Conservation (phyloP, 805 yeast species). For the Starmerella ratchasimensis region DNA sequence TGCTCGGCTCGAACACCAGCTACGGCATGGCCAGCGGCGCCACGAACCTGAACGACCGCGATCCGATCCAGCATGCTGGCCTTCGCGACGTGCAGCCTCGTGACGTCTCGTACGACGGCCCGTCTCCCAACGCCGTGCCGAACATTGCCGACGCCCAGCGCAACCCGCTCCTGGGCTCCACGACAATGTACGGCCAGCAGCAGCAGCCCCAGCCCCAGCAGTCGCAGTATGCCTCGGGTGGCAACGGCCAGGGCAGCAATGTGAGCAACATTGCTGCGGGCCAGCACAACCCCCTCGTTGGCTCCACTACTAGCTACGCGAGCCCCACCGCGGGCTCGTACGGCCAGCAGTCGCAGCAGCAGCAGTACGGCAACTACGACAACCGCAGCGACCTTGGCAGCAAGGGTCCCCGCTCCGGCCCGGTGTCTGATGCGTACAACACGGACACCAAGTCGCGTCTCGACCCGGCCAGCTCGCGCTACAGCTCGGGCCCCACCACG, state of each 20-base stretch:
- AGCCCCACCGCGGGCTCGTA: conserved; percentile 1
- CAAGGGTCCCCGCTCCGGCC: conserved; percentile 1
- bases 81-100: conserved; percentile 1
- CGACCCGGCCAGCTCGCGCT: conserved; percentile 12
- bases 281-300: conserved; percentile 1
- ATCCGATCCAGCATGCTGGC: too few relatives aligned
- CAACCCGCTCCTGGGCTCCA: conserved; percentile 10
- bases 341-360: background rate
- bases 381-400: conserved; percentile 7
- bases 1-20: conserved; percentile 1
- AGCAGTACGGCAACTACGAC: background rate
- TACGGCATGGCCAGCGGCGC: conserved; percentile 2
- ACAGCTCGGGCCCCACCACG: too few relatives aligned
- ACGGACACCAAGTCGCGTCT: conserved; percentile 12
- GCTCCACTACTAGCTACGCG: conserved; percentile 3
- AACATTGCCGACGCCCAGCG: conserved; percentile 3
- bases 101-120: conserved; percentile 5
- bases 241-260: too few relatives aligned
- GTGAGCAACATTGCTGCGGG: conserved; percentile 1
- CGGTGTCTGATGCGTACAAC: conserved; percentile 1
- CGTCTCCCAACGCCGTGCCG: background rate
- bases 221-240: too few relatives aligned
- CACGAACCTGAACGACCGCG: background rate
- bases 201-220: too few relatives aligned
- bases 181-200: conserved; percentile 5